Evolutionary conservation across 148 eudicot species (phyloP), one percentile per base, ranked within the genome.

Genomic region (Nepenthes mirabilis): DNA sequence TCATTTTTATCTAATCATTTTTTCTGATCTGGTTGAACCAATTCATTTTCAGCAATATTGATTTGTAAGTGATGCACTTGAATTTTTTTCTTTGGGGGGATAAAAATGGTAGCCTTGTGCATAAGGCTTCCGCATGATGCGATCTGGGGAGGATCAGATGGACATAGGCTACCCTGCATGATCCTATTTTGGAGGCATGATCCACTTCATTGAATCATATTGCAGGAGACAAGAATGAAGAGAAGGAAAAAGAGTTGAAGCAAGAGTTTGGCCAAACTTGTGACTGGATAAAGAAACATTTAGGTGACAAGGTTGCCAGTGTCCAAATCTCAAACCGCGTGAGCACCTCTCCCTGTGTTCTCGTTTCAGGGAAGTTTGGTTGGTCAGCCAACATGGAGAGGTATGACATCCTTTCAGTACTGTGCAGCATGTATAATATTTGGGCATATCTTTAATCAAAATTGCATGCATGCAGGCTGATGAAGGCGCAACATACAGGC

Each of bases 331-430:
- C 99, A 9, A 77, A 76, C 47, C 96, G 99, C 12, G 72, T 93
- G 57, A 93, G 95, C 60, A 47, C 91, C 47, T 93, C 99, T 10
- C 96, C 99, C 52, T 93, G 99, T 70, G 96, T 89, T 67, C 95
- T 93, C 66, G 96, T 76, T 23, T 79, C 99, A 13, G 99, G 89
- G 14, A 86, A 75, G 75, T 86, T 83, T 74, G 99, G 99, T 66
- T 86, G 87, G 91, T 91, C 98, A 57, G 98, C 98, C 11, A 91
- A 89, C 74, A 93, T 93, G 99, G 99, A 93, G 71, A 93, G 99
- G 99, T 93, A 70, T 5, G n/a, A 56, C 23, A 52, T 12, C 14
- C 32, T 52, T 40, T 8, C 1, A 1, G 6, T 3, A 8, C 45
- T 40, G 45, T 40, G 45, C 45, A 40, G 45, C 45, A 40, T 8